Percentiles rank a stretch among this genome's conserved stretches.
Evolutionary conservation across 192 early-diverging fungal species (phyloP).

Genomic region (Coemansia sp.): DNA sequence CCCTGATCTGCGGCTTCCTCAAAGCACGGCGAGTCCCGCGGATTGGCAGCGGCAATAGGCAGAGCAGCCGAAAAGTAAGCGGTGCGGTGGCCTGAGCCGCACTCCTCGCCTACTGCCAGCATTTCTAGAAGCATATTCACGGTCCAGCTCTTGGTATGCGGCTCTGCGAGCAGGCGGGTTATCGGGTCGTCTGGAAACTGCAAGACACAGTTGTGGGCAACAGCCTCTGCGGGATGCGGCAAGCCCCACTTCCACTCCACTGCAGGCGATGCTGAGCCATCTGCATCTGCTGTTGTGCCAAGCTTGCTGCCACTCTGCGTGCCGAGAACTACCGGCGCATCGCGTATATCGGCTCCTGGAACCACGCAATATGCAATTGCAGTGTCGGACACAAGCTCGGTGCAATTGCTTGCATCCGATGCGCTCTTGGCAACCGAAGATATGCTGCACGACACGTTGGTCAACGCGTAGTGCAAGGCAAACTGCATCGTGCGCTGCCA

Average conservation of each 20-base stretch:
- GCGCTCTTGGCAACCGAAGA: not conserved
- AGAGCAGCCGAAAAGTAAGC: constrained; percentile 58
- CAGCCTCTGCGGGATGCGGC: constrained; percentile 14
- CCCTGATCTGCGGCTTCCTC: constrained; percentile 18
- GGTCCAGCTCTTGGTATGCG: constrained; percentile 32
- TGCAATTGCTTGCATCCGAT: not conserved
- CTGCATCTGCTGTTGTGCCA: not conserved
- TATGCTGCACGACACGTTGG: not conserved
- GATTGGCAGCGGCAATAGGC: constrained; percentile 4
- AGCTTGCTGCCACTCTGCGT: not conserved
- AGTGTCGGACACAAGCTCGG: not conserved
- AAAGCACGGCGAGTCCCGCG: not conserved
- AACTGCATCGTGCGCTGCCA: constrained; percentile 61
- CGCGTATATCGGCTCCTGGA: constrained; percentile 25
- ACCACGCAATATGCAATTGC: constrained; percentile 26
- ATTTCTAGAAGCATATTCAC: constrained; percentile 66
- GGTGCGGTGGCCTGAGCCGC: constrained; percentile 64
- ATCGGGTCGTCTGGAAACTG: constrained; percentile 53
- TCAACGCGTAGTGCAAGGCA: constrained; percentile 14
- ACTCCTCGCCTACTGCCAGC: constrained; percentile 71
- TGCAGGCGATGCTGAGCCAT: not conserved
- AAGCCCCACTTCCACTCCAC: constrained; percentile 43
- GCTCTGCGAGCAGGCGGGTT: constrained; percentile 40
- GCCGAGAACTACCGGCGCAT: constrained; percentile 23
- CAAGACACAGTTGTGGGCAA: constrained; percentile 40